Percentiles rank a stretch among this genome's conserved stretches.
Conservation (phyloP, 1,139 yeast genomes). For the Yamadazyma sp. region DNA sequence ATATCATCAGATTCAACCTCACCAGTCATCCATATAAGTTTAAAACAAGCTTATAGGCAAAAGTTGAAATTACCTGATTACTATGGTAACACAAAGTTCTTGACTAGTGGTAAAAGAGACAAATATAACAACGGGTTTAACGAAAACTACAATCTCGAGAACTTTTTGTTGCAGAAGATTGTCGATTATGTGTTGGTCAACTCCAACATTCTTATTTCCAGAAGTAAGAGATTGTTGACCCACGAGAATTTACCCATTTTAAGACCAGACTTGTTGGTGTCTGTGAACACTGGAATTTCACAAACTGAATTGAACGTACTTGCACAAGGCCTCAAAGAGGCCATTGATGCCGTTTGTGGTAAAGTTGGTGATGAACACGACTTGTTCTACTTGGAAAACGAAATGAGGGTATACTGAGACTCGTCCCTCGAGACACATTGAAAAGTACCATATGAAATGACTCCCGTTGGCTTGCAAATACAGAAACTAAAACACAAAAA, state of each 20-base stretch:
- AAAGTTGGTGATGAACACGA: slow-evolving; percentile 4
- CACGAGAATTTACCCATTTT: slow-evolving; percentile 77
- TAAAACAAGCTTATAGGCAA: slow-evolving; percentile 44
- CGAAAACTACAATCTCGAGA: slow-evolving; percentile 57
- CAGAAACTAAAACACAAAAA: background rate
- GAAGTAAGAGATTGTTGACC: slow-evolving; percentile 66
- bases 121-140: slow-evolving; percentile 35
- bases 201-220: slow-evolving; percentile 62
- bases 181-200: slow-evolving; percentile 52
- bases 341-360: slow-evolving; percentile 19
- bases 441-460: too few species aligned
- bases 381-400: slow-evolving; percentile 6
- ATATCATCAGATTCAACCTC: slow-evolving; percentile 61
- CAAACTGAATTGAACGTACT: slow-evolving; percentile 48
- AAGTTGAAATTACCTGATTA: slow-evolving; percentile 43
- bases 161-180: slow-evolving; percentile 60
- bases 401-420: slow-evolving; percentile 8
- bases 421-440: background rate
- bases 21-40: slow-evolving; percentile 65
- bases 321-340: slow-evolving; percentile 17
- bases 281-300: slow-evolving; percentile 56
- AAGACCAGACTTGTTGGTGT: slow-evolving; percentile 65
- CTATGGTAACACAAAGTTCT: slow-evolving; percentile 45
- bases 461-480: too few species aligned
- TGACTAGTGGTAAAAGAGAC: slow-evolving; percentile 40